These are phyloP conservation scores for Thalassia testudinum DNA, from an alignment of 116 monocot genomes.

Conservation along the genomic window DNA sequence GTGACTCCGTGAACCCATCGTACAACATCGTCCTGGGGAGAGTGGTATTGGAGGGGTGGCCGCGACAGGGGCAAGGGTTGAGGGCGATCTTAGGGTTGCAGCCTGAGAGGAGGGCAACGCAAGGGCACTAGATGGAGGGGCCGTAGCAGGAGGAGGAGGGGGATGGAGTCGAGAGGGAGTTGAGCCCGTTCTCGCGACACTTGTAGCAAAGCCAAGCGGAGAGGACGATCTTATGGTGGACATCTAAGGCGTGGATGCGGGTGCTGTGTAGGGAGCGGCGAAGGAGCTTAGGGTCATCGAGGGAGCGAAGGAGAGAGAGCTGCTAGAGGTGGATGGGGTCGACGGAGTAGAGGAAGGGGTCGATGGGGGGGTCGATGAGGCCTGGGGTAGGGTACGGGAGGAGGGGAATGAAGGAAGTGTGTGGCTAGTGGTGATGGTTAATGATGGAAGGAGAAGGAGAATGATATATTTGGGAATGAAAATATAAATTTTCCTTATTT, in stretches of 20 bases:
- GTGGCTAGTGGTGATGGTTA: conserved; percentile 43
- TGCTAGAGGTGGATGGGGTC: conserved; percentile 64
- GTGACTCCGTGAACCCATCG: conserved; percentile 62
- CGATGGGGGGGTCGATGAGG: too few species aligned
- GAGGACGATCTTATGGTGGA: conserved; percentile 44
- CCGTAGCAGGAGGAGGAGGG: conserved; percentile 14
- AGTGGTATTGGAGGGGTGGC: conserved; percentile 48
- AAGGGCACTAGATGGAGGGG: conserved; percentile 66
- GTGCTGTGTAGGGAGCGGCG: conserved; percentile 38
- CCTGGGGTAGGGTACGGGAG: not conserved
- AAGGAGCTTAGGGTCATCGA: conserved; percentile 36
- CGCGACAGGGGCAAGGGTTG: conserved; percentile 36
- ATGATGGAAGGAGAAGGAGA: too few species aligned
- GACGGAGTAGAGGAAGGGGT: too few species aligned
- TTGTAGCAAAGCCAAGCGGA: conserved; percentile 65
- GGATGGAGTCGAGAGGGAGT: too few species aligned
- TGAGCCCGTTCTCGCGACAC: conserved; percentile 43
- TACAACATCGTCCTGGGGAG: conserved; percentile 58
- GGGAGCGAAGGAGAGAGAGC: conserved; percentile 40
- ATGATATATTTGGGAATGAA: too few species aligned
- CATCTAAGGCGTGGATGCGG: conserved; percentile 34
- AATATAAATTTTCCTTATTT: too few species aligned
- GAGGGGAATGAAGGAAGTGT: too few species aligned
- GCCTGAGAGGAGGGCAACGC: conserved; percentile 31
- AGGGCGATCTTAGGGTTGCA: conserved; percentile 14